Percentiles rank a stretch among this genome's conserved stretches.
These are phyloP conservation scores for Nicotiana sylvestris DNA, from an alignment of 257 asterid species.

Conservation along the genomic window DNA sequence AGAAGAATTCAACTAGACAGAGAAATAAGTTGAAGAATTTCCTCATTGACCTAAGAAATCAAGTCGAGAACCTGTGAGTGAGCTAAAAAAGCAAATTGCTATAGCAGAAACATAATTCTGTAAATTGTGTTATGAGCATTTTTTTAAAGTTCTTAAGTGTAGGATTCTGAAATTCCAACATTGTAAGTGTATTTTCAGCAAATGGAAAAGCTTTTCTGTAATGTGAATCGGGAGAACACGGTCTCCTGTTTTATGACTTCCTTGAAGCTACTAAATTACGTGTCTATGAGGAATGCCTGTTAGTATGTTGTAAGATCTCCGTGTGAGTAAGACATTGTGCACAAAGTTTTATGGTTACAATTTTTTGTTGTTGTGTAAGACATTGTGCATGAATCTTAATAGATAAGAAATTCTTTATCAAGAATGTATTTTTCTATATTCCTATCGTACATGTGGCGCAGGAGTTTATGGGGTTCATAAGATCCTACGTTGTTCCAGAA, in stretches of 20 bases:
- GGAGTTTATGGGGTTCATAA: conserved; percentile 71
- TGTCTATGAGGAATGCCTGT: not conserved
- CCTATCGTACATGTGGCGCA: conserved; percentile 22
- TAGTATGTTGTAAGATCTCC: not conserved
- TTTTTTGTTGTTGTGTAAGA: not conserved
- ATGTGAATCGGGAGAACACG: not conserved
- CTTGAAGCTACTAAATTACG: not conserved
- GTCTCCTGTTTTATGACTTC: not conserved
- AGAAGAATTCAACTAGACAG: not conserved
- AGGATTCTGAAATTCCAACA: not conserved
- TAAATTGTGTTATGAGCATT: not conserved
- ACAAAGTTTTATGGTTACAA: not conserved
- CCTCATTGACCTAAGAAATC: not conserved
- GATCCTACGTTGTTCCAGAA: conserved; percentile 94
- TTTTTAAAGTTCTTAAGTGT: not conserved
- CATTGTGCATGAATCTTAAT: not conserved
- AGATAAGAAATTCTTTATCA: not conserved
- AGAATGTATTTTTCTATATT: not conserved
- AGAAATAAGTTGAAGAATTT: not conserved
- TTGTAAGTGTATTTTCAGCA: not conserved
- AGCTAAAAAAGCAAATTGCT: not conserved
- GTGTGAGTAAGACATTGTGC: not conserved
- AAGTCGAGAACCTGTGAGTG: not conserved
- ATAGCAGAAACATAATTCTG: not conserved
- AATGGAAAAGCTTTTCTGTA: not conserved